These are phyloP conservation scores for Kluyveromyces sp. DNA, from an alignment of 1,139 yeast genomes.

Conservation along the genomic window DNA sequence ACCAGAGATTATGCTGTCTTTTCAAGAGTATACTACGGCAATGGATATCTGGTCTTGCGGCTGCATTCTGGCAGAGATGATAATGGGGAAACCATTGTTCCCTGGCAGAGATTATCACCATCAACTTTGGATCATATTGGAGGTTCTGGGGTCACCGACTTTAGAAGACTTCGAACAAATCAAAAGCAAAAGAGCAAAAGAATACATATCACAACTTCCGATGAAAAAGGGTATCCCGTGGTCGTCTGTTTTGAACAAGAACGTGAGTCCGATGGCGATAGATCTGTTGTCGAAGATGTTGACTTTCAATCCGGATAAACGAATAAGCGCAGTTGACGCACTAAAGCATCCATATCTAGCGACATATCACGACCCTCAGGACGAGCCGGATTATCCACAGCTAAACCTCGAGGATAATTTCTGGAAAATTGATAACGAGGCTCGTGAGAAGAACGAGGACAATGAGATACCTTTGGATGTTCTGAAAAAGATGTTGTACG, in stretches of 20 bases:
- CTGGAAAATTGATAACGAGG: slow-evolving; percentile 56
- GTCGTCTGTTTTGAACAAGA: slow-evolving; percentile 36
- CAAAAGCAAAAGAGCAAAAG: slow-evolving; percentile 54
- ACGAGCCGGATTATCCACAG: slow-evolving; percentile 55
- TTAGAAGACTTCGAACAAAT: slow-evolving; percentile 50
- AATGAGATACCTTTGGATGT: slow-evolving; percentile 28
- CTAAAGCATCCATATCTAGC: slow-evolving; percentile 58
- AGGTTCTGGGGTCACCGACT: slow-evolving; percentile 58
- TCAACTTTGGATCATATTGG: slow-evolving; percentile 56
- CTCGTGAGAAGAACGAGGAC: slow-evolving; percentile 34
- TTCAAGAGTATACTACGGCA: slow-evolving; percentile 62
- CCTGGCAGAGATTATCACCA: slow-evolving; percentile 74
- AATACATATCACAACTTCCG: slow-evolving; percentile 56
- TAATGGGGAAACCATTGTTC: slow-evolving; percentile 59
- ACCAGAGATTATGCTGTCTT: slow-evolving; percentile 69
- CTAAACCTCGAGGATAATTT: slow-evolving; percentile 48
- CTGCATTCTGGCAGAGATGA: slow-evolving; percentile 63
- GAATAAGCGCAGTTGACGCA: slow-evolving; percentile 62
- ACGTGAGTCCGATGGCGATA: slow-evolving; percentile 50
- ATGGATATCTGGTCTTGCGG: slow-evolving; percentile 79
- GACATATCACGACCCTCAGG: slow-evolving; percentile 63
- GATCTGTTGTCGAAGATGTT: slow-evolving; percentile 55
- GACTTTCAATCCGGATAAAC: slow-evolving; percentile 55
- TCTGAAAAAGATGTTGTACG: slow-evolving; percentile 47
- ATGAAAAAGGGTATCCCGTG: slow-evolving; percentile 43